phyloP scores from a whole-genome alignment of 495 filamentous ascomycete genomes.

The Sordaria brevicollis region DNA sequence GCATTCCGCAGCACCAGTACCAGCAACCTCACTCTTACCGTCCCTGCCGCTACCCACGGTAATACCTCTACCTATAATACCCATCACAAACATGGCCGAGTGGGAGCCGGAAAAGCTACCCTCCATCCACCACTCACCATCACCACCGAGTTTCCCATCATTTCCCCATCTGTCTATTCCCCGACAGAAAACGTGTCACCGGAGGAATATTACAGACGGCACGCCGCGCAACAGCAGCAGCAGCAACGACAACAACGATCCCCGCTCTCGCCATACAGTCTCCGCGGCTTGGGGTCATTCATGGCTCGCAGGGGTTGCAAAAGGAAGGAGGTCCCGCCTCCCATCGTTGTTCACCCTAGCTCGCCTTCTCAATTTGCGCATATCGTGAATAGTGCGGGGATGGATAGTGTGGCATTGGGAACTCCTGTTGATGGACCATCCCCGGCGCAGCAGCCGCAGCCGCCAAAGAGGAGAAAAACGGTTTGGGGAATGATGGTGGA shows the following conservation, averaged over 20 bases:
- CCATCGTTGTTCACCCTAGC: conserved; percentile 9
- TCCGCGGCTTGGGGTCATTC: not conserved
- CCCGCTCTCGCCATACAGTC: conserved; percentile 10
- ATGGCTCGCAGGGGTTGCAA: not conserved
- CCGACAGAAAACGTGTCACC: conserved; percentile 11
- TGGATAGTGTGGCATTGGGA: conserved; percentile 2
- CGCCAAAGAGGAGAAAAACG: conserved; percentile 26
- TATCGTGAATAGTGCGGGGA: not conserved
- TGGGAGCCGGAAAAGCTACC: not conserved
- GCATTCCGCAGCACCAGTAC: not conserved
- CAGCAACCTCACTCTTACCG: not conserved
- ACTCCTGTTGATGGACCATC: not conserved
- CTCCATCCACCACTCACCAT: not conserved
- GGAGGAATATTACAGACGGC: conserved; percentile 14
- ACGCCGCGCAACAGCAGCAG: conserved; percentile 3
- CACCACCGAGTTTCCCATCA: not conserved
- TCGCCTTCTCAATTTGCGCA: not conserved
- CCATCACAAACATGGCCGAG: not conserved
- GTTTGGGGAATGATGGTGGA: conserved; percentile 27
- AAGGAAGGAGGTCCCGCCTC: conserved; percentile 6
- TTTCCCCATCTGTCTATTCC: not conserved
- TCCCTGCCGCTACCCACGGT: not conserved
- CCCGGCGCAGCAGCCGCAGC: not conserved
- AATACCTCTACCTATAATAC: not conserved
- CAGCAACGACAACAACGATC: conserved; percentile 10